These are phyloP conservation scores for Apiospora phragmitis DNA, from an alignment of 2,329 filamentous ascomycete species.

Conservation along the genomic window DNA sequence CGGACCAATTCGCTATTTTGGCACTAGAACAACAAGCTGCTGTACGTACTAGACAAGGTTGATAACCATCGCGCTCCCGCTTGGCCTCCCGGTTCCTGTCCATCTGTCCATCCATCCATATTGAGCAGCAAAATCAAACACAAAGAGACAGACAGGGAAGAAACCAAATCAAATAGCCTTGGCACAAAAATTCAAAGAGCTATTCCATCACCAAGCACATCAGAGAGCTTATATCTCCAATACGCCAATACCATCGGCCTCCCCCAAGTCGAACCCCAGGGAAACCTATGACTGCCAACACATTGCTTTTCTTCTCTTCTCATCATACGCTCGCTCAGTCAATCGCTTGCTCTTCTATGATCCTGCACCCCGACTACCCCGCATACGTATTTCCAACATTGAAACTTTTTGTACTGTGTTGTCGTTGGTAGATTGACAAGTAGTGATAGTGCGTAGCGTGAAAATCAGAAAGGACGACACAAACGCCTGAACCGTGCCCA, in stretches of 20 bases:
- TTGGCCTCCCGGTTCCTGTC: background rate
- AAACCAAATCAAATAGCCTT: constrained; percentile 3
- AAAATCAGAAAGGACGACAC: constrained; percentile 2
- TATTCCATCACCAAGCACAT: constrained; percentile 6
- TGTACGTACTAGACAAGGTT: background rate
- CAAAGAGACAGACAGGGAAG: constrained; percentile 6
- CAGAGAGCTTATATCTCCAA: background rate
- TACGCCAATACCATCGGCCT: background rate
- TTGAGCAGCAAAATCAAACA: background rate
- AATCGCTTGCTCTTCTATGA: constrained; percentile 11
- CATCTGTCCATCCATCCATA: background rate
- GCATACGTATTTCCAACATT: constrained; percentile 5
- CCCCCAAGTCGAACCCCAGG: background rate
- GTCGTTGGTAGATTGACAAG: constrained; percentile 8
- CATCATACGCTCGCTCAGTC: constrained; percentile 5
- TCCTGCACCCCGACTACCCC: background rate
- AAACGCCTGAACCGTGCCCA: constrained; percentile 2
- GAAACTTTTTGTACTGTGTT: constrained; percentile 8
- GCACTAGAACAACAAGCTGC: background rate
- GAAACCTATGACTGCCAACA: background rate
- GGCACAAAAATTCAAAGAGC: constrained; percentile 9
- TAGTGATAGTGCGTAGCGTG: background rate
- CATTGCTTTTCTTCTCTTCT: background rate
- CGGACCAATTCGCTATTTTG: background rate
- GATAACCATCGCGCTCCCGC: background rate